These are phyloP conservation scores for Aspergillus ruber DNA, from an alignment of 2,329 filamentous ascomycete species.

Conservation along the genomic window DNA sequence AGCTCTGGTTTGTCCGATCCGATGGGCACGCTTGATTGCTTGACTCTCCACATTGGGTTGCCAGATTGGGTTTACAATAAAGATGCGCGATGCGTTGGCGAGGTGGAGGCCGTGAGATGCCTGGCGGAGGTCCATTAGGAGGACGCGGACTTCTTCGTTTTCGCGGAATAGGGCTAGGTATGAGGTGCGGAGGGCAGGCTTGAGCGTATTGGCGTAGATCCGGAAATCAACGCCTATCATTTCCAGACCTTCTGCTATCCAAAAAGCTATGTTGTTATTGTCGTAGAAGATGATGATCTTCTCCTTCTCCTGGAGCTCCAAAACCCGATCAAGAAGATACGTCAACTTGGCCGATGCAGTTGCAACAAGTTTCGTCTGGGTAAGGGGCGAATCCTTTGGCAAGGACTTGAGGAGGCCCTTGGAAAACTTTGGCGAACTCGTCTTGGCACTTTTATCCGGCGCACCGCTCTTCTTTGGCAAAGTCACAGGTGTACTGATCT, in stretches of 20 bases:
- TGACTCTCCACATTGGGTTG: constrained; percentile 80
- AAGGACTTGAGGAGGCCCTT: constrained; percentile 23
- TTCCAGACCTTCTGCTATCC: constrained; percentile 76
- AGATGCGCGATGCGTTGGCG: constrained; percentile 73
- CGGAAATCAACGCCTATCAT: constrained; percentile 58
- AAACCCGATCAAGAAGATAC: constrained; percentile 70
- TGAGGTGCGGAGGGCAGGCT: constrained; percentile 57
- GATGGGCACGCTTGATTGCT: constrained; percentile 80
- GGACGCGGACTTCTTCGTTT: constrained; percentile 61
- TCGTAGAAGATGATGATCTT: constrained; percentile 94
- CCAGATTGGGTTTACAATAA: constrained; percentile 83
- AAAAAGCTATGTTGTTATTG: constrained; percentile 77
- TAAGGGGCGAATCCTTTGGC: constrained; percentile 46
- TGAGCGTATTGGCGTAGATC: constrained; percentile 52
- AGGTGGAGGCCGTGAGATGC: constrained; percentile 86
- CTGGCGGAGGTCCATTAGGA: constrained; percentile 87
- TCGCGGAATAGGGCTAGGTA: constrained; percentile 76
- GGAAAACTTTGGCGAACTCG: constrained; percentile 21
- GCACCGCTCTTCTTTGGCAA: constrained; percentile 10
- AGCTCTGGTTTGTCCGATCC: constrained; percentile 72
- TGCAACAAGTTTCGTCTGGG: constrained; percentile 59
- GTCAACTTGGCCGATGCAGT: constrained; percentile 83
- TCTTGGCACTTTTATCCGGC: constrained; percentile 19
- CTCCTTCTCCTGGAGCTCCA: constrained; percentile 61
- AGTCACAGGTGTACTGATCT: constrained; percentile 8